Evolutionary conservation across 192 early-diverging fungal genomes (phyloP).

Genomic region (Entomortierella beljakovae): DNA sequence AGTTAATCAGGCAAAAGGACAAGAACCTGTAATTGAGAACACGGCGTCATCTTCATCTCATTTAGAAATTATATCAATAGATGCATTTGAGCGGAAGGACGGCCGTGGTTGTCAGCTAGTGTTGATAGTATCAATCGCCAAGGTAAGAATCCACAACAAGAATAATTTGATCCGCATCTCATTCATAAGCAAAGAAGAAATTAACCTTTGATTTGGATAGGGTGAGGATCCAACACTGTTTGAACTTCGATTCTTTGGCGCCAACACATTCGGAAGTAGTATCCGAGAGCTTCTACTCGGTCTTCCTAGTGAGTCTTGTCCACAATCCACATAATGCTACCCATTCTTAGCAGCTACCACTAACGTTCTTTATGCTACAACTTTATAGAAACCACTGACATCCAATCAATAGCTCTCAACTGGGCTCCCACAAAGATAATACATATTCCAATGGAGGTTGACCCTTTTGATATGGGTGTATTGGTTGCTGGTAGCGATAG

Average conservation of each 20-base stretch:
- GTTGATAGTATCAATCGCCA: constrained; percentile 28
- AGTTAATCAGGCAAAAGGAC: not conserved
- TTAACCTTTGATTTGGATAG: constrained; percentile 15
- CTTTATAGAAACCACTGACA: constrained; percentile 25
- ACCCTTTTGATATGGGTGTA: constrained; percentile 49
- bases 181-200: no score
- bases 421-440: constrained; percentile 53
- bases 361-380: not conserved
- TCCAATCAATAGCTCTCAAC: constrained; percentile 29
- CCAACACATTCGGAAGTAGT: constrained; percentile 32
- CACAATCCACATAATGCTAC: not conserved
- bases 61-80: constrained; percentile 47
- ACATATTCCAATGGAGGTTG: constrained; percentile 32
- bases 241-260: constrained; percentile 40
- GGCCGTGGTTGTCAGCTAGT: constrained; percentile 45
- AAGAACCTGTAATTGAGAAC: not conserved
- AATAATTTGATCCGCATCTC: not conserved
- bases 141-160: constrained; percentile 2
- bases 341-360: not conserved
- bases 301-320: constrained; percentile 22
- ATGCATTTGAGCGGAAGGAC: constrained; percentile 46
- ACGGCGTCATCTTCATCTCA: not conserved
- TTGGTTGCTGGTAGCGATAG: constrained; percentile 47
- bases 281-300: constrained; percentile 30
- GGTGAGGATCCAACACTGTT: constrained; percentile 32